phyloP scores from a whole-genome alignment of 495 filamentous ascomycete genomes.

The Platismatia glauca region DNA sequence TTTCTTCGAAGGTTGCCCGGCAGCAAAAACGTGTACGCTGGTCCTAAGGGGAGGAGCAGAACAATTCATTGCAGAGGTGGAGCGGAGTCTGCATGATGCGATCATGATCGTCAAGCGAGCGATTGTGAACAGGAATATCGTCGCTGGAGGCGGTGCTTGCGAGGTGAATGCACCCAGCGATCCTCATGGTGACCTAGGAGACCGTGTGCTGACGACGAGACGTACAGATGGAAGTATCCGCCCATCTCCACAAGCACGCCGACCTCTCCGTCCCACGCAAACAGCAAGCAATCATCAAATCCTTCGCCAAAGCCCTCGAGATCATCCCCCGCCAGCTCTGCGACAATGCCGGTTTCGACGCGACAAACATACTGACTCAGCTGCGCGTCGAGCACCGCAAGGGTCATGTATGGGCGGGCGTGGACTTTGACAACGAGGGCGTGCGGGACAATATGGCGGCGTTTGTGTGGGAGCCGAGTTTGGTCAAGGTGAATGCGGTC shows the following conservation, averaged over 20 bases:
- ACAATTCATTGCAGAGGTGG: slow-evolving; percentile 98
- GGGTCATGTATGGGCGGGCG: slow-evolving; percentile 86
- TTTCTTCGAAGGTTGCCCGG: slow-evolving; percentile 92
- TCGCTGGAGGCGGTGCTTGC: slow-evolving; percentile 86
- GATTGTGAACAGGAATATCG: slow-evolving; percentile 85
- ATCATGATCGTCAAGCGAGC: slow-evolving; percentile 99
- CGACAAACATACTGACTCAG: slow-evolving; percentile 91
- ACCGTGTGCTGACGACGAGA: not conserved
- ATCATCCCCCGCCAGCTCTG: slow-evolving; percentile 94
- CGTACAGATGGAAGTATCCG: slow-evolving; percentile 75
- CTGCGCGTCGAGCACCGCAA: slow-evolving; percentile 90
- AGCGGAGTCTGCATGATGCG: slow-evolving; percentile 92
- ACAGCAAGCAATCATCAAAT: slow-evolving; percentile 95
- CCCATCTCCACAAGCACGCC: slow-evolving; percentile 83
- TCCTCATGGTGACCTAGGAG: not conserved
- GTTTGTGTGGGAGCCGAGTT: slow-evolving; percentile 93
- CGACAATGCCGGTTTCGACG: slow-evolving; percentile 97
- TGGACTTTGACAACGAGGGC: slow-evolving; percentile 88
- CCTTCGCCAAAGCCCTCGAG: slow-evolving; percentile 94
- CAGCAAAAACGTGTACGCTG: slow-evolving; percentile 92
- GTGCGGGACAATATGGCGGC: slow-evolving; percentile 83
- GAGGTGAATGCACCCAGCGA: slow-evolving; percentile 38
- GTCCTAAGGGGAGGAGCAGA: slow-evolving; percentile 92
- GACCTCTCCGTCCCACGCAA: slow-evolving; percentile 88
- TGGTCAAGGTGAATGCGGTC: slow-evolving; percentile 96